Evolutionary conservation across 1,284 basidiomycete genomes (phyloP), one percentile per base, ranked within the genome.

Genomic region (Cutaneotrichosporon spelunceum): DNA sequence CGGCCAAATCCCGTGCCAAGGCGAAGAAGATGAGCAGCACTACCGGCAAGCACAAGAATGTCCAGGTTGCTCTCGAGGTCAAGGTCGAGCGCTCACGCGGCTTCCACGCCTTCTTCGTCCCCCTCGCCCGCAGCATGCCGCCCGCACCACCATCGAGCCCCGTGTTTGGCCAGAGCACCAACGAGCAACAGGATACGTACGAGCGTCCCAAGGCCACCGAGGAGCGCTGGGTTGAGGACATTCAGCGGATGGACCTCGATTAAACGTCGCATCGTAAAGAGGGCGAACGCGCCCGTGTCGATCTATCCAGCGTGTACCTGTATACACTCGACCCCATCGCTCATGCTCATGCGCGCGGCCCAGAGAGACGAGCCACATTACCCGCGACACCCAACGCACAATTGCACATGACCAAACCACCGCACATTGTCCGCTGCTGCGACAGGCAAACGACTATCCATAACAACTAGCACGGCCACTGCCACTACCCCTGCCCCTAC

Each of bases 31-130:
- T 65, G 11, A 62, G 64, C 4, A 70, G 70, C 1, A 69, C 67
- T 0, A 62, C 57, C 1, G 53, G 58, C 54, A 76, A 78, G 62
- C 69, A 70, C 48, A 61, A 67, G 30, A 64, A 53, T 49, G 76
- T 78, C 14, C 74, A 78, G 61, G 61, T 70, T 53, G 64, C 68
- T 2, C 69, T 78, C 36, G 73, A 78, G 53, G 64, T 69, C 57
- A 76, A 78, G 61, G 76, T 78, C 54, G 73, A 76, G 60, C 67
- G 69, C 27, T 68, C 72, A 21, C 62, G 71, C 50, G 72, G 76
- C 2, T 76, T 76, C 66, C 72, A 75, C 42, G 71, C 72, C 21
- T 73, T 75, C 66, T 76, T 76, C 61, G 70, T 78, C 7, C 74
- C 74, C 8, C 65, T 75, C 13, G 71, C 68, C 7, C 61, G 66